Evolutionary conservation across 1,284 basidiomycete genomes (phyloP), one percentile per base, ranked within the genome.

Genomic region (Papiliotrema laurentii): DNA sequence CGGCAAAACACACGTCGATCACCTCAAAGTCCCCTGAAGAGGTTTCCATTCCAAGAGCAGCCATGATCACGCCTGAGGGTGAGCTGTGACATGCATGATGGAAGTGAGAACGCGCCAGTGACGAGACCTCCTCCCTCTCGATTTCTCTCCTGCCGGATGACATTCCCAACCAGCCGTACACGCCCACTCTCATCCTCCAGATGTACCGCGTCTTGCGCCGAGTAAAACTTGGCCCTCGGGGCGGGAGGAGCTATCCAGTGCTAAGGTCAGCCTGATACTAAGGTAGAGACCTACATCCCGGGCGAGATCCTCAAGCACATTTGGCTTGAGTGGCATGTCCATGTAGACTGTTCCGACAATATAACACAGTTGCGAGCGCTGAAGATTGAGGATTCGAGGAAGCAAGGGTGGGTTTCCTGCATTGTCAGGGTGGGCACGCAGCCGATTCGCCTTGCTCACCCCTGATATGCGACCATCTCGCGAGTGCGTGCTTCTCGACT

Each of bases 281-380:
- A 22, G 31, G 25, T 36, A 27, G n/a, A 31, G 38, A 40, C 86
- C 62, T 64, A 96, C 94, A 64, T 98, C 91, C 66, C 89, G 80
- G 13, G 86, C 90, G 58, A 98, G 81, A 59, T 99, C 96, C 63
- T 93, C 87, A 48, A 99, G 80, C 13, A 99, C 89, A 62, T 97
- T 97, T 0, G 94, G 94, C 69, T 99, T 99, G 49, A 97, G 79
- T 4, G 89, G 89, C 96, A 98, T 97, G 54, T 96, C 88, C 81
- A 96, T 86, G 72, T 97, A 99, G 2, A 97, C 83, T 0, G 94
- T 98, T 2, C 94, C 94, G 50, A 96, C 78, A 54, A 98, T 82
- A 71, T 87, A 97, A 72, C 89, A 96, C 45, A 94, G 75, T 58
- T 87, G 78, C 0, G 85, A 85, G 61, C 89, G 87, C 43, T 84